A percentile compares a stretch with the other conserved stretches of the same genome.
Evolutionary conservation across 1,139 yeast genomes (phyloP).

Genomic region (Blastobotrys illinoisensis): DNA sequence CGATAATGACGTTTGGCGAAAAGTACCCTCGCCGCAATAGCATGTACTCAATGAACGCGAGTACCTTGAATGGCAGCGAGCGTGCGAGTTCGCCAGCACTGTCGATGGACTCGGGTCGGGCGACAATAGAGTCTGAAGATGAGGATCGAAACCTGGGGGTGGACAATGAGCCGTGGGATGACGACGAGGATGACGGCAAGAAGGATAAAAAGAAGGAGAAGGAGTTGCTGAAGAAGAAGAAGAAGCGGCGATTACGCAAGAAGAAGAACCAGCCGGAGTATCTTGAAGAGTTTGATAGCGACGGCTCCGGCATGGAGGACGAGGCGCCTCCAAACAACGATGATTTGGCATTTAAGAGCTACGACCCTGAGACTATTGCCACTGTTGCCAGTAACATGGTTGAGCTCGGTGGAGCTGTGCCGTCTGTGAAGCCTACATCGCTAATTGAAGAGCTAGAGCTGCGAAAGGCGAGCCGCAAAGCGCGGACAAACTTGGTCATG

Average conservation of each 20-base stretch:
- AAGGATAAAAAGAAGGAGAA: constrained; percentile 7
- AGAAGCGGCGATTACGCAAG: constrained; percentile 4
- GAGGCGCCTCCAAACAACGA: constrained; percentile 17
- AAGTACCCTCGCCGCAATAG: constrained; percentile 6
- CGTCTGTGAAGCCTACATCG: constrained; percentile 26
- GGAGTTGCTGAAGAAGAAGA: constrained; percentile 9
- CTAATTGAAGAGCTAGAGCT: constrained; percentile 36
- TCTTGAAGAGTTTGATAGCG: constrained; percentile 12
- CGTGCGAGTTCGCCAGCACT: constrained; percentile 15
- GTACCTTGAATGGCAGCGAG: background rate
- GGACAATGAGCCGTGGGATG: constrained; percentile 1
- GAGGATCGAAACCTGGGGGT: constrained; percentile 13
- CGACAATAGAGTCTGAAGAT: constrained; percentile 26
- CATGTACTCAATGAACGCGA: constrained; percentile 3
- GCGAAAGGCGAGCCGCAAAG: constrained; percentile 32
- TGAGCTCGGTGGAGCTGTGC: constrained; percentile 12
- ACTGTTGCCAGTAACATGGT: constrained; percentile 8
- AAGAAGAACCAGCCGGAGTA: constrained; percentile 11
- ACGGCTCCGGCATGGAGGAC: constrained; percentile 12
- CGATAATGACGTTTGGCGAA: constrained; percentile 12
- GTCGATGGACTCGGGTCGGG: constrained; percentile 26
- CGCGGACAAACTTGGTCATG: constrained; percentile 16
- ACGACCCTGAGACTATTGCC: constrained; percentile 26
- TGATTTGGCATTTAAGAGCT: constrained; percentile 29
- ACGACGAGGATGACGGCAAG: constrained; percentile 5